Evolutionary conservation across 2,329 filamentous ascomycete genomes (phyloP).

Genomic region (Aspergillus texensis): DNA sequence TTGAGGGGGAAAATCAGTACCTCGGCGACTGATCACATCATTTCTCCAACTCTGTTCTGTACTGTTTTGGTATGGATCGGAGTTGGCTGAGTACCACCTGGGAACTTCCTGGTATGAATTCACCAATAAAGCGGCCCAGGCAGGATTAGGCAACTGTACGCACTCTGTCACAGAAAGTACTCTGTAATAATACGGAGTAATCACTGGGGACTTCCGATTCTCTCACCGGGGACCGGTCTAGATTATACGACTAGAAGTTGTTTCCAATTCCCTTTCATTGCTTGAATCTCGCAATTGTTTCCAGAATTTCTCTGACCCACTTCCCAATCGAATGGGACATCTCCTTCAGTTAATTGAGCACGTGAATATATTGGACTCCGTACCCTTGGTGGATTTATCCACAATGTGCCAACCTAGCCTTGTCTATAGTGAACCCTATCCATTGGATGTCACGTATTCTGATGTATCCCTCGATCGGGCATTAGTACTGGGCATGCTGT

Average conservation of each 20-base stretch:
- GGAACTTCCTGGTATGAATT: not conserved
- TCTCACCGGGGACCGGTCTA: not conserved
- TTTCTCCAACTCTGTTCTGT: conserved; percentile 2
- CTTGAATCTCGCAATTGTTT: not conserved
- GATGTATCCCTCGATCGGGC: not conserved
- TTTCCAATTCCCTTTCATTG: not conserved
- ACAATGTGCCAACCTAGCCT: not conserved
- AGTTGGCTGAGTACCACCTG: not conserved
- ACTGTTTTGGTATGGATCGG: not conserved
- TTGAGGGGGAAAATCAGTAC: not conserved
- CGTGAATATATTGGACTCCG: not conserved
- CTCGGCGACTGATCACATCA: conserved; percentile 6
- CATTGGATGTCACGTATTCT: not conserved
- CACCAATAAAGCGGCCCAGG: not conserved
- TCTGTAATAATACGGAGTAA: not conserved
- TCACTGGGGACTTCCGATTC: not conserved
- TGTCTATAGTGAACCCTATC: not conserved
- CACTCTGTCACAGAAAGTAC: not conserved
- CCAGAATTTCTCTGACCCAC: not conserved
- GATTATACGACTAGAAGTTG: not conserved
- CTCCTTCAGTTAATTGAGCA: not conserved
- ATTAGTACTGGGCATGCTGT: not conserved
- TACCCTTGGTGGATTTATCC: not conserved
- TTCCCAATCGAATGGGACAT: not conserved
- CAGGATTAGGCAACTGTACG: not conserved